Evolutionary conservation across 2,329 filamentous ascomycete genomes (phyloP), one percentile per base, ranked within the genome.

Genomic region (Colletotrichum tofieldiae): DNA sequence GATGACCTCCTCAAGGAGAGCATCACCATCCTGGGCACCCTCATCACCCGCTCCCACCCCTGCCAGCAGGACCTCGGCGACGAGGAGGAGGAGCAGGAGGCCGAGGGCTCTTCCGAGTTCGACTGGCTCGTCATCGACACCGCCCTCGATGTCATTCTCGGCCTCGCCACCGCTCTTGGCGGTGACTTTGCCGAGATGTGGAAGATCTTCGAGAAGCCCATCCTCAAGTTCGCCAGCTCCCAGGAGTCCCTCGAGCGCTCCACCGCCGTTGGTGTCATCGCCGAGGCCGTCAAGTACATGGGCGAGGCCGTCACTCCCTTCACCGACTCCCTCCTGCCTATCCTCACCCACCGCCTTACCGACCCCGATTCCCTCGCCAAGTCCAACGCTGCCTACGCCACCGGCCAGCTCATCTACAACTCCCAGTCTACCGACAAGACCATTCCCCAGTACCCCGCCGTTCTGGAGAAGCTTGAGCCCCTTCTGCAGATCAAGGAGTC

Each of bases 81-180:
- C 72, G 92, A 94, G 73, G 93, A 94, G 67, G 95, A 96, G 77
- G 90, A 93, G 74, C 88, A 91, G 67, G 91, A 92, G n/a, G 90
- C 93, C 67, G 86, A 86, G 65, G 96, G 95, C 80, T 93, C 93
- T 39, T 97, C 96, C 2, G 96, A 99, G 85, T 98, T 97, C 79
- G 96, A 98, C 86, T 98, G 96, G 96, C 90, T 98, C 23, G 93
- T 98, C 63, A 93, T 98, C 66, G 96, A 99, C 85, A 98, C 95
- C 12, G 95, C 94, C 45, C 90, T 98, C 67, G 96, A 98, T 76
- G 94, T 97, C 58, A 88, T 98, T 62, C 94, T 94, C 63, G 94
- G 94, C 47, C 89, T 98, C 51, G 92, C 95, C 26, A 90, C 91
- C 58, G 94, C 94, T 41, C 91, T 98, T 18, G 96, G 96, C 49